A percentile compares a stretch with the other conserved stretches of the same genome.
Evolutionary conservation across 148 eudicot species (phyloP).

Genomic region (Salicornia ramosissima): DNA sequence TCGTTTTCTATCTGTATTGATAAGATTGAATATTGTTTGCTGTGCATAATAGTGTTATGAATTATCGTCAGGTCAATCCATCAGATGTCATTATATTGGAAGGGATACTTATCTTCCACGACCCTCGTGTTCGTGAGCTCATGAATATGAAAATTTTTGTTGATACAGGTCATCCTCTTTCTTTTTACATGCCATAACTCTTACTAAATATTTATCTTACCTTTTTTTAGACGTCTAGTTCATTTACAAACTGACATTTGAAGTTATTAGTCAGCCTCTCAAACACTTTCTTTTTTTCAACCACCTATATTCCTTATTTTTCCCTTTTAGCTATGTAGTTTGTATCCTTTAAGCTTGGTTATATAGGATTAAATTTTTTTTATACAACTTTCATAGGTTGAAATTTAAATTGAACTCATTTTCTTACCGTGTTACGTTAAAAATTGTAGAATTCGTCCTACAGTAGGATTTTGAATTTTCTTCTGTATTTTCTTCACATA

Average conservation of each 20-base stretch:
- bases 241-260: neutral
- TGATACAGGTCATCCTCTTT: conserved; percentile 80
- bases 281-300: neutral
- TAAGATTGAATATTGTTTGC: neutral
- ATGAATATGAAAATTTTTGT: conserved; percentile 99
- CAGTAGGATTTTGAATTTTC: conserved; percentile 8
- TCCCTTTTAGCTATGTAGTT: neutral
- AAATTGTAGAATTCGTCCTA: neutral
- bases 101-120: conserved; percentile 93
- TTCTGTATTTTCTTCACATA: conserved; percentile 33
- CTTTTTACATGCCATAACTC: conserved; percentile 13
- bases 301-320: neutral
- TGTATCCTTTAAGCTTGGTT: neutral
- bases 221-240: neutral
- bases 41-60: conserved; percentile 3
- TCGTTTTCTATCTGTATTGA: neutral
- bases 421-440: neutral
- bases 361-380: neutral
- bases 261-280: neutral
- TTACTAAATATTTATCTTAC: neutral
- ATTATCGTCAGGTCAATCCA: conserved; percentile 77
- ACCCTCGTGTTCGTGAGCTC: conserved; percentile 71
- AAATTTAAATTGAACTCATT: neutral
- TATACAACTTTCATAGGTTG: neutral
- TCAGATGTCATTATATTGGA: conserved; percentile 95